phyloP scores from a whole-genome alignment of 2,329 filamentous ascomycete species.

The Fusarium sp. region DNA sequence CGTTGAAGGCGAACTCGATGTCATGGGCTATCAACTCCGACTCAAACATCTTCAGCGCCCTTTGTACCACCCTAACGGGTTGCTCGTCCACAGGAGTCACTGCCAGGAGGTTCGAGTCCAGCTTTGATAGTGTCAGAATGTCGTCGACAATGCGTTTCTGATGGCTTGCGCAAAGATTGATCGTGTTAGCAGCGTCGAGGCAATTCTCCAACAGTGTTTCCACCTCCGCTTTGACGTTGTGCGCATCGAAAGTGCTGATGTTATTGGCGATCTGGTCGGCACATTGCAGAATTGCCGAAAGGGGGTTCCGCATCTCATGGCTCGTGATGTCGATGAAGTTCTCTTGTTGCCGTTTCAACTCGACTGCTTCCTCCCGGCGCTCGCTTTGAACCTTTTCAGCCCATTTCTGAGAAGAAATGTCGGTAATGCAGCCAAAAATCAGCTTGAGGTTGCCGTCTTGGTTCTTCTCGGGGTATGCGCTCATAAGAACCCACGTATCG shows the following conservation, averaged over 20 bases:
- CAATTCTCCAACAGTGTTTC: slow-evolving; percentile 65
- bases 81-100: slow-evolving; percentile 79
- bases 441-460: slow-evolving; percentile 74
- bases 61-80: slow-evolving; percentile 74
- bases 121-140: slow-evolving; percentile 74
- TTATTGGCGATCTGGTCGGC: slow-evolving; percentile 76
- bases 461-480: slow-evolving; percentile 78
- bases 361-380: slow-evolving; percentile 82
- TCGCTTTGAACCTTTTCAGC: slow-evolving; percentile 84
- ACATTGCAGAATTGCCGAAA: slow-evolving; percentile 80
- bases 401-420: slow-evolving; percentile 88
- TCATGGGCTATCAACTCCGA: slow-evolving; percentile 78
- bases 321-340: slow-evolving; percentile 82
- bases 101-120: slow-evolving; percentile 77
- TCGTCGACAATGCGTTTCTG: slow-evolving; percentile 80
- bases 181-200: slow-evolving; percentile 84
- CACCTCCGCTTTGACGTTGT: slow-evolving; percentile 56
- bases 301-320: slow-evolving; percentile 82
- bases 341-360: slow-evolving; percentile 79
- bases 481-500: slow-evolving; percentile 83
- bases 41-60: slow-evolving; percentile 83
- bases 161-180: slow-evolving; percentile 82
- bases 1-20: slow-evolving; percentile 76
- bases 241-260: slow-evolving; percentile 57
- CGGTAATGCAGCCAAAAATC: slow-evolving; percentile 84